Evolutionary conservation across 2,329 filamentous ascomycete genomes (phyloP), one percentile per base, ranked within the genome.

Genomic region (Thielaviopsis punctulata): DNA sequence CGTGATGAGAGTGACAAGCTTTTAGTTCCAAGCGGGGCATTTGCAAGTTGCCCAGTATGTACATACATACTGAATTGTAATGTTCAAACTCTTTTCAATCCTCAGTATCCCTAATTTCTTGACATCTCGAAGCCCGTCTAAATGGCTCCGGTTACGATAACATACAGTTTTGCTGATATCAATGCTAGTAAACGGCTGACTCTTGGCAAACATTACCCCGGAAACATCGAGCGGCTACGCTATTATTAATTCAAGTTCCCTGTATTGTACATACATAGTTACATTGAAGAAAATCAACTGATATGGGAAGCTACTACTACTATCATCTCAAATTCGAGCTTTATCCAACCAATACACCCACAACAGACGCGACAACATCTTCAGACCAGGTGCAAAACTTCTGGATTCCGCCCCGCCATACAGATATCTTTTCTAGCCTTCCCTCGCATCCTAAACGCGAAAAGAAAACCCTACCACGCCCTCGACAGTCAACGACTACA

Each of bases 291-390:
- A n/a, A n/a, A n/a, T n/a, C n/a, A n/a, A 18, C 8, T 41, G 36
- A 1, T 41, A 41, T 41, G 36, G n/a, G 36, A 19, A 41, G n/a
- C n/a, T 41, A 18, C n/a, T 41, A 18, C n/a, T 49, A 49, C 9
- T 82, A 82, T 59, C 36, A 82, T 59, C 61, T 83, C n/a, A 80
- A 76, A 58, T 73, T 83, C 59, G 79, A 83, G 66, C 69, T 82
- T 43, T 82, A 82, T 62, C 64, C 69, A 44, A 70, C 66, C 56
- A 63, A 69, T 46, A 63, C 67, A 49, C 68, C 69, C 3, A 60
- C 59, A 1, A 6, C 45, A 55, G 22, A 57, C 46, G 51, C 56
- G 44, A 48, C 50, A 39, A 51, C 48, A 48, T 48, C 52, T 13
- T 54, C 53, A 23, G 55, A 51, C 54, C 52, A 55, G 49, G 19